Base-by-base conservation (phyloP, 441 rosid genomes). In the Bruguiera hainesii region DNA sequence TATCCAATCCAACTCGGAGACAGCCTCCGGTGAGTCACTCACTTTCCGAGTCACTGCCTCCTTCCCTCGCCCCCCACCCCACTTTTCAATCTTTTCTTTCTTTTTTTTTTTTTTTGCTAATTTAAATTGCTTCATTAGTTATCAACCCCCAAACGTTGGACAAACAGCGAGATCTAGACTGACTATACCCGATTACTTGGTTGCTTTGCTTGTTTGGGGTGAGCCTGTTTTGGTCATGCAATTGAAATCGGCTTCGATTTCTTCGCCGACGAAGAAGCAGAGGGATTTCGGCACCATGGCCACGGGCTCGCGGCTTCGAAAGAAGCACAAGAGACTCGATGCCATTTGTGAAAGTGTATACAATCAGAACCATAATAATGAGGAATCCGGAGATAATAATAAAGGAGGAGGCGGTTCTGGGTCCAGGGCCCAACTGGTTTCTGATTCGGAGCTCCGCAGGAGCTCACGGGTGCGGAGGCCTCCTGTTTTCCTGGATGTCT, bases 301-400 rank as follows among this genome's bases (percentile, higher is more conserved):
- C 58, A 80, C 76, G 13, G 89, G 86, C 39, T 76, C 88, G 77
- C 84, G 98, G 73, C 76, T 86, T 63, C 85, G 84, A n/a, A 84
- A 73, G 82, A 93, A 84, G 85, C 93, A 87, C 60, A 95, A 95
- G 85, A 89, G 91, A 75, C 89, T 95, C n/a, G 95, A 89, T 73
- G 86, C 97, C 46, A 95, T 95, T 51, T 85, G 88, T 56, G 99
- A 92, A 74, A 85, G 75, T 49, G 86, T 80, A 66, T 92, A 92
- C 77, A 90, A 76, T 33, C 85, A 78, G 71, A 87, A 90, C 79
- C 98, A 86, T 63, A 71, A 71, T 26, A 33, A 33, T 33, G 37
- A 33, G 37, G 96, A 82, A 56, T 56, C 83, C 5, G 76, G 61
- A 60, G 79, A 67, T 5, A 64, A 63, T 52, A 51, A 42, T 42